Evolutionary conservation across 352 stramenopile genomes (phyloP).

Genomic region (Phytophthora pisi): DNA sequence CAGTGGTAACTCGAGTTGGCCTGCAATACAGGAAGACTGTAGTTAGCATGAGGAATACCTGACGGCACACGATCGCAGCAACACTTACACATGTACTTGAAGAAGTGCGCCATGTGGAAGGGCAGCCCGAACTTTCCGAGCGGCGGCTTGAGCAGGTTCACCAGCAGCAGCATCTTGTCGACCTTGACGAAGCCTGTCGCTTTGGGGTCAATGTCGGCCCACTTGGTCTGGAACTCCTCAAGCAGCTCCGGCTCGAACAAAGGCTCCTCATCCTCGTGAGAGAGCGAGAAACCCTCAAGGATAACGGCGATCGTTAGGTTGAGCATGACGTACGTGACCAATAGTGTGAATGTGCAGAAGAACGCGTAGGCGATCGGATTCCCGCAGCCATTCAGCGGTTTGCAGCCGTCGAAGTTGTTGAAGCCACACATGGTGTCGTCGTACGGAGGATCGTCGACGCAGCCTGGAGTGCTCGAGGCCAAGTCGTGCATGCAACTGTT

Average conservation of each 20-base stretch:
- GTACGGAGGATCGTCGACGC: slow-evolving; percentile 64
- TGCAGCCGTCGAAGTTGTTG: slow-evolving; percentile 65
- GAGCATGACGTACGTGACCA: slow-evolving; percentile 94
- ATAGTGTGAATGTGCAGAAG: slow-evolving; percentile 89
- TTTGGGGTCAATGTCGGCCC: slow-evolving; percentile 88
- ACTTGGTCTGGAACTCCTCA: slow-evolving; percentile 89
- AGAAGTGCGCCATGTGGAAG: slow-evolving; percentile 51
- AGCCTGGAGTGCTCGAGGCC: slow-evolving; percentile 39
- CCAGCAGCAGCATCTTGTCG: slow-evolving; percentile 72
- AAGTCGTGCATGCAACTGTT: slow-evolving; percentile 94
- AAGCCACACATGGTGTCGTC: slow-evolving; percentile 78
- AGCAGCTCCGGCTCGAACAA: slow-evolving; percentile 89
- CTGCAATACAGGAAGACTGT: slow-evolving; percentile 18
- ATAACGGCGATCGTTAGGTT: slow-evolving; percentile 96
- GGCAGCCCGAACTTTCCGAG: slow-evolving; percentile 65
- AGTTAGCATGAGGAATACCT: neutral
- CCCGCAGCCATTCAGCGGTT: slow-evolving; percentile 81
- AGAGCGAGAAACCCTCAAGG: slow-evolving; percentile 90
- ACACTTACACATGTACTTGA: slow-evolving; percentile 64
- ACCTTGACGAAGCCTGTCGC: slow-evolving; percentile 86
- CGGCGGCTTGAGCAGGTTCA: slow-evolving; percentile 77
- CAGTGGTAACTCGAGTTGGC: slow-evolving; percentile 72
- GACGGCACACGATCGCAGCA: neutral
- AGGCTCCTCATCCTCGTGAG: slow-evolving; percentile 87
- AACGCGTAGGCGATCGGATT: slow-evolving; percentile 68